Evolutionary conservation across 176 grass and related monocot genomes (phyloP), one percentile per base, ranked within the genome.

Genomic region (Saccharum officinarum): DNA sequence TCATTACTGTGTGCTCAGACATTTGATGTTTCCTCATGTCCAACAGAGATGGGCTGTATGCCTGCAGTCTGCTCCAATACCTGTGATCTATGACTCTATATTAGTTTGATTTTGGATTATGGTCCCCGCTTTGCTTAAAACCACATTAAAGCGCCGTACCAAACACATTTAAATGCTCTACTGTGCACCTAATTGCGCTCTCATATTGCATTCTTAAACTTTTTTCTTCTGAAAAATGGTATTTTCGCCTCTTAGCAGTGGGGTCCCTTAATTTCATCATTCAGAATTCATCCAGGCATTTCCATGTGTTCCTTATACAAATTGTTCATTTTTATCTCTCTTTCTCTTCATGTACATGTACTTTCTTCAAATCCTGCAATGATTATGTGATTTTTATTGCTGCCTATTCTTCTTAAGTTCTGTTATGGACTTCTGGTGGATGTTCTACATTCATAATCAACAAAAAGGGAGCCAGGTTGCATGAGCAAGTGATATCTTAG

Each of bases 261-360:
- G 22, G 44, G 33, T n/a, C 6, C 4, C 23, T 55, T 5, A 52
- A 84, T 30, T 30, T 45, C 45, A 28, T 30, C 33, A 67, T 3
- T 23, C 11, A 20, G 5, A 33, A 61, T 40, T 73, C 52, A 73
- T 34, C 52, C n/a, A 30, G 3, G 31, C 33, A n/a, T n/a, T 18
- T 31, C 50, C 50, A 37, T 84, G 26, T 3, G 4, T 22, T 70
- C 49, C 67, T 61, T 44, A 34, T 49, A 26, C 10, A 14, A 28
- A 62, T 22, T 20, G 16, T 50, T 10, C 38, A 36, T 42, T 71
- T 69, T 49, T 36, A 46, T 16, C 14, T 34, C 11, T 49, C 28
- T 82, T 59, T 55, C 9, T 86, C 10, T 47, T 87, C 37, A 76
- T 70, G n/a, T n/a, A n/a, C 37, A 76, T 70, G 47, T 2, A 39